phyloP scores from a whole-genome alignment of 768 basidiomycete species.

The Mrakia gelida region DNA sequence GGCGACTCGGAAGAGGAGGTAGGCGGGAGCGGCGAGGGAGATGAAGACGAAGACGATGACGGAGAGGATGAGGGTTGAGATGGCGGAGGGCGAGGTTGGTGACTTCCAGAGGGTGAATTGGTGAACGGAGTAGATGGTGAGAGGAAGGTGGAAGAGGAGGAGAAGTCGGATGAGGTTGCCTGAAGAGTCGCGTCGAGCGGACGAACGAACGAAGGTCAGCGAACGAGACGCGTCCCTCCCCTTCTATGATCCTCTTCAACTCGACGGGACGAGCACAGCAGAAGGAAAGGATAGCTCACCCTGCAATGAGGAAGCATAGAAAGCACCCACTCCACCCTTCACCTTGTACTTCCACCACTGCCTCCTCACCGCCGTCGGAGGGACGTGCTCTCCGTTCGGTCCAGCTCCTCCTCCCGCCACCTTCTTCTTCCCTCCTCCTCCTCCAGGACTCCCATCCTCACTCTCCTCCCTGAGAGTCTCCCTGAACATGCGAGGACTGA shows the following conservation, averaged over 20 bases:
- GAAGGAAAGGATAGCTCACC: conserved; percentile 28
- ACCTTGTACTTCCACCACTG: conserved; percentile 43
- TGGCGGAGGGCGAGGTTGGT: conserved; percentile 46
- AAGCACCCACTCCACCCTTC: conserved; percentile 45
- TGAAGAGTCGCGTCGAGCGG: conserved; percentile 26
- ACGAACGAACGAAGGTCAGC: conserved; percentile 17
- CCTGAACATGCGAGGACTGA: conserved; percentile 22
- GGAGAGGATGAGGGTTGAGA: conserved; percentile 69
- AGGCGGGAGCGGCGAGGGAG: conserved; percentile 68
- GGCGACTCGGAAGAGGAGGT: conserved; percentile 71
- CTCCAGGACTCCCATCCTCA: background rate
- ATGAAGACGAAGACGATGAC: conserved; percentile 74
- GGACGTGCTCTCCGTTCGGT: conserved; percentile 6
- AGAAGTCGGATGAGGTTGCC: conserved; percentile 90
- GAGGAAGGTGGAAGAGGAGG: conserved; percentile 87
- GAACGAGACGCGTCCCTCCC: conserved; percentile 19
- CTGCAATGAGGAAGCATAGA: conserved; percentile 43
- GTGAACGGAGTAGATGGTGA: conserved; percentile 87
- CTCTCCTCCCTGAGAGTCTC: conserved; percentile 27
- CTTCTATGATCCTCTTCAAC: too few species aligned
- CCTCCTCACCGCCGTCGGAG: conserved; percentile 32
- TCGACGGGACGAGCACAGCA: too few species aligned
- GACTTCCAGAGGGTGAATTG: conserved; percentile 63
- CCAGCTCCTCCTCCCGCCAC: conserved; percentile 41
- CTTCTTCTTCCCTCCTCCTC: background rate